phyloP scores from a whole-genome alignment of 768 basidiomycete species.

The Rhodotorula babjevae region DNA sequence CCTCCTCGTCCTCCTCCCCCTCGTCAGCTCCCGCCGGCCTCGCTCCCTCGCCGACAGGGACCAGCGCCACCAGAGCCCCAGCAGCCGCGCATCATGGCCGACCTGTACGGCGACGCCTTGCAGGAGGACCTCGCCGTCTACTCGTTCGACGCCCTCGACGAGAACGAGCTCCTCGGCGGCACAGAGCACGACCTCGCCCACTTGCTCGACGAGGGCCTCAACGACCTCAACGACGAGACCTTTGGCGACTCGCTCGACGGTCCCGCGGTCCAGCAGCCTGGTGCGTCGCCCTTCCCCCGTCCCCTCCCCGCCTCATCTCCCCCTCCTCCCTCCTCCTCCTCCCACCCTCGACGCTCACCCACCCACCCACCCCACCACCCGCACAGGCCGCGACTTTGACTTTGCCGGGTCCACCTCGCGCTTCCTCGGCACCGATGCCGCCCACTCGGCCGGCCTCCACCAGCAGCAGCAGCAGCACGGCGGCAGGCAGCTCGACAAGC shows the following conservation, averaged over 20 bases:
- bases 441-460: neutral
- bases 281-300: constrained; percentile 44
- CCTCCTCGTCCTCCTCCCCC: no score
- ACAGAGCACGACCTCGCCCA: constrained; percentile 56
- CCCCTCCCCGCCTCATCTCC: neutral
- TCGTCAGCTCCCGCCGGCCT: neutral
- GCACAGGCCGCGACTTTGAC: constrained; percentile 82
- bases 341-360: neutral
- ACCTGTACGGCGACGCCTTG: neutral
- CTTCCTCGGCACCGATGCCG: constrained; percentile 32
- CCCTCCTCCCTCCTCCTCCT: neutral
- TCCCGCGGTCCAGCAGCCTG: no score
- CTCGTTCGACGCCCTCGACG: constrained; percentile 44
- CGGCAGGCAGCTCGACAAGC: neutral
- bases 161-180: constrained; percentile 79
- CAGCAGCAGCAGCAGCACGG: neutral
- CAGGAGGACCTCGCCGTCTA: neutral
- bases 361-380: no score
- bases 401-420: constrained; percentile 55
- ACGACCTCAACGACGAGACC: constrained; percentile 94
- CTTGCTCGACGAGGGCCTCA: constrained; percentile 77
- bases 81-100: neutral
- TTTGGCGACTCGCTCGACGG: constrained; percentile 57
- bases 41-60: neutral
- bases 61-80: neutral